These are phyloP conservation scores for Boletus mariae DNA, from an alignment of 1,284 basidiomycete genomes.

Conservation along the genomic window DNA sequence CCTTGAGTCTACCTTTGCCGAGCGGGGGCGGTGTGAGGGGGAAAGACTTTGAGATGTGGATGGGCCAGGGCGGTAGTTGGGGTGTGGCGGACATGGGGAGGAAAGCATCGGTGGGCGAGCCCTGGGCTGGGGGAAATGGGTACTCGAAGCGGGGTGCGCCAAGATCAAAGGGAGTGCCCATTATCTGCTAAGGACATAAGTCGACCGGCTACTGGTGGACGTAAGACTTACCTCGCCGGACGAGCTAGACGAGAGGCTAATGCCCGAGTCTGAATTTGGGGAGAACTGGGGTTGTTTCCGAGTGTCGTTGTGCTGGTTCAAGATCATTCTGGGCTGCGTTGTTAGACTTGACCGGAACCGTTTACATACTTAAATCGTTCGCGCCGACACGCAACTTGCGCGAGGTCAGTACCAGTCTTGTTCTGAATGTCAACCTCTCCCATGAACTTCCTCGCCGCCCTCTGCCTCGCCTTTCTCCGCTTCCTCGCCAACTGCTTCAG, in stretches of 20 bases:
- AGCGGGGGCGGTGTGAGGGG: slow-evolving; percentile 28
- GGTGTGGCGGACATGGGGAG: slow-evolving; percentile 19
- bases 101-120: slow-evolving; percentile 26
- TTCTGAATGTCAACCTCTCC: neutral
- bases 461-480: slow-evolving; percentile 15
- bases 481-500: neutral
- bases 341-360: neutral
- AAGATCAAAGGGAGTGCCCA: slow-evolving; percentile 33
- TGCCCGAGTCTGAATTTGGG: slow-evolving; percentile 25
- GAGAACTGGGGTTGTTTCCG: neutral
- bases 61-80: slow-evolving; percentile 25
- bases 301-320: slow-evolving; percentile 6
- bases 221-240: slow-evolving; percentile 30
- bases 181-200: slow-evolving; percentile 21
- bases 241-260: slow-evolving; percentile 30
- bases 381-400: slow-evolving; percentile 12
- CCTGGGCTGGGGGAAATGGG: slow-evolving; percentile 33
- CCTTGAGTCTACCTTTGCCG: slow-evolving; percentile 20
- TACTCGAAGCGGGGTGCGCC: slow-evolving; percentile 33
- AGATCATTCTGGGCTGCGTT: slow-evolving; percentile 22
- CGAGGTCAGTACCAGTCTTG: slow-evolving; percentile 8
- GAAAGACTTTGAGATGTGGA: slow-evolving; percentile 30
- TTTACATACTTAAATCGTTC: neutral
- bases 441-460: slow-evolving; percentile 8
- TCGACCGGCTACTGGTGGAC: neutral